Base-by-base conservation (phyloP, 2,329 filamentous ascomycete genomes). In the Colletotrichum sp. region DNA sequence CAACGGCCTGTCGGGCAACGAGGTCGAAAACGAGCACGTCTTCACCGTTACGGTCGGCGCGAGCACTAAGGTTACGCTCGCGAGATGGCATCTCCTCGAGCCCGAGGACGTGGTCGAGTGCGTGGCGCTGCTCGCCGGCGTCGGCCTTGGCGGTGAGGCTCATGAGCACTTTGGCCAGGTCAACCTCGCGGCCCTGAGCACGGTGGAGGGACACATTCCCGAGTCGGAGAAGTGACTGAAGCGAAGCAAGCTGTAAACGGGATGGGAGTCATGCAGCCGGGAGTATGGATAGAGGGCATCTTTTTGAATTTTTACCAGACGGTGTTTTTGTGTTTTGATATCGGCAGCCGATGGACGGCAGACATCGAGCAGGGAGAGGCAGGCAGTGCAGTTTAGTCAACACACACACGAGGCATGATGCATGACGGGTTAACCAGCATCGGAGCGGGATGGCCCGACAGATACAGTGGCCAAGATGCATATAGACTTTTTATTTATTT, bases 1-100 rank as follows among this genome's bases (percentile, higher is more conserved):
- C 61, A 92, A 92, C 80, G 88, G 86, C 1, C 83, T 90, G 6
- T 89, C 88, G 3, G 89, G 87, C 84, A 90, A 81, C 82, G 90
- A 84, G 82, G 93, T 86, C 84, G 90, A 82, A 78, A 86, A 85
- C 83, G 87, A 95, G 44, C 92, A 96, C 81, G 92, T 98, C 78
- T 99, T 98, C 86, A 95, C 95, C 3, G 95, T 98, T 59, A 98
- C 96, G 0, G 95, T 99, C 4, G 97, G 97, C 4, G 94, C 96
- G 7, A 97, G 94, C 85, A 96, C 94, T 71, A 98, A 98, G 88
- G 93, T 96, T 81, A 99, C 97, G 4, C 89, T 98, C 71, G 97
- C 97, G 19, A 93, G 92, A 79, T 98, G 95, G 93, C 96, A 98
- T 84, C 87, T 99, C 13, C 89, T 98, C 11, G 96, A 98, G 83